These are phyloP conservation scores for Collybia mongolica DNA, from an alignment of 768 basidiomycete species.

Conservation along the genomic window DNA sequence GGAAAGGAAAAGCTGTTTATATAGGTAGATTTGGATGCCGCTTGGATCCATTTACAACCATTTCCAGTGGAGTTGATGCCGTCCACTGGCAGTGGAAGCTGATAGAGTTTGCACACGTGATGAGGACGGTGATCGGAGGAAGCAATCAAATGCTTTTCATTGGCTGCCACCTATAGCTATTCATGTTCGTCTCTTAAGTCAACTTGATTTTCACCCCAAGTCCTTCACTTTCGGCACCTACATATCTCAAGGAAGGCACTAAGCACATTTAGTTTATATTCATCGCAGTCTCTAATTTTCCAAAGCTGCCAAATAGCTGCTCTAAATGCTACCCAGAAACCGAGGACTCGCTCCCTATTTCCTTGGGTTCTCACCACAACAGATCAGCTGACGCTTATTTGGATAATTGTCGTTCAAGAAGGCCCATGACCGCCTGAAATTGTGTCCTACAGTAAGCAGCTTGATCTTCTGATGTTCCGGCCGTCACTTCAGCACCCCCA, in stretches of 20 bases:
- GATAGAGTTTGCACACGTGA: too few relatives aligned
- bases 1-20: background rate
- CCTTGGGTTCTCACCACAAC: constrained; percentile 9
- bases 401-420: constrained; percentile 19
- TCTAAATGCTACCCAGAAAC: too few relatives aligned
- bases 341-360: background rate
- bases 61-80: too few relatives aligned
- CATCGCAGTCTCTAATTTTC: too few relatives aligned
- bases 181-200: too few relatives aligned
- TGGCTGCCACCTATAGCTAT: background rate
- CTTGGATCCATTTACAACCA: too few relatives aligned
- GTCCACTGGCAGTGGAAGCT: too few relatives aligned
- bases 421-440: constrained; percentile 17
- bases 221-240: background rate
- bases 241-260: too few relatives aligned
- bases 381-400: constrained; percentile 19
- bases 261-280: too few relatives aligned
- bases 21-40: too few relatives aligned
- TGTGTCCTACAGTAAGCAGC: constrained; percentile 1
- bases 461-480: constrained; percentile 10
- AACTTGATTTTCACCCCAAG: background rate
- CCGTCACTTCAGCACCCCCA: background rate
- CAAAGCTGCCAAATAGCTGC: too few relatives aligned
- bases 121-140: background rate
- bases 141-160: constrained; percentile 3